Evolutionary conservation across 2,329 filamentous ascomycete species (phyloP).

Genomic region (Rhynchosporium graminicola): DNA sequence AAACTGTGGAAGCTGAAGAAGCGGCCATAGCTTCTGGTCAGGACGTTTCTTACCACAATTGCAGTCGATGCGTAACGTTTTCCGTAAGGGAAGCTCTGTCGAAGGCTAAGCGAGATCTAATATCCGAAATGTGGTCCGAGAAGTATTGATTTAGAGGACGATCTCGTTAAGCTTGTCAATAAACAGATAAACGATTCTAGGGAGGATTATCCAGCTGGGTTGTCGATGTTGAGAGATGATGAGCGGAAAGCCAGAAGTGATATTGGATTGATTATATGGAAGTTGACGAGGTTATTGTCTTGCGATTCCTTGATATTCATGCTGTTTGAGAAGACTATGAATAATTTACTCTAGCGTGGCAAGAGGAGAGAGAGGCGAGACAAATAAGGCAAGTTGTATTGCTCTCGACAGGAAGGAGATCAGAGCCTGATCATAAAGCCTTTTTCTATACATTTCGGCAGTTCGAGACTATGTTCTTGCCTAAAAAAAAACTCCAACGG

Average conservation of each 20-base stretch:
- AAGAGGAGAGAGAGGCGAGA: too few relatives aligned
- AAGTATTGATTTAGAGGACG: conserved; percentile 8
- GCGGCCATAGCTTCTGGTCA: conserved; percentile 5
- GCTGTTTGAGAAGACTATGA: conserved; percentile 5
- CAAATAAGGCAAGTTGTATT: too few relatives aligned
- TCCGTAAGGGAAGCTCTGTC: conserved; percentile 14
- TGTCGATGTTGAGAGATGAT: conserved; percentile 13
- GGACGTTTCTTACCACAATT: conserved; percentile 9
- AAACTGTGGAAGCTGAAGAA: conserved; percentile 18
- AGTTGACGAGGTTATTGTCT: conserved; percentile 17
- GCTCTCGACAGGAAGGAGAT: too few relatives aligned
- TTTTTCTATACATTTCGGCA: too few relatives aligned
- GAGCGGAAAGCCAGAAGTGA: conserved; percentile 19
- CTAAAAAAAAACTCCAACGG: too few relatives aligned
- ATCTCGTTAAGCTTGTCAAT: conserved; percentile 17
- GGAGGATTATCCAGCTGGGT: conserved; percentile 12
- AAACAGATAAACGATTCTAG: conserved; percentile 12
- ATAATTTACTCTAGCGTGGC: too few relatives aligned
- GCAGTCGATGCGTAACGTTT: conserved; percentile 13
- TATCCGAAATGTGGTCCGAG: conserved; percentile 12
- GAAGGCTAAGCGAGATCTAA: conserved; percentile 15
- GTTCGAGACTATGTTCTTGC: too few relatives aligned
- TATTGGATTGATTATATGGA: conserved; percentile 16
- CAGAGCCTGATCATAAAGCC: too few relatives aligned
- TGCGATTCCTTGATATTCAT: conserved; percentile 19